Percentiles rank a stretch among this genome's conserved stretches.
Conservation (phyloP, 768 basidiomycete genomes). For the Amanita polypyramis region DNA sequence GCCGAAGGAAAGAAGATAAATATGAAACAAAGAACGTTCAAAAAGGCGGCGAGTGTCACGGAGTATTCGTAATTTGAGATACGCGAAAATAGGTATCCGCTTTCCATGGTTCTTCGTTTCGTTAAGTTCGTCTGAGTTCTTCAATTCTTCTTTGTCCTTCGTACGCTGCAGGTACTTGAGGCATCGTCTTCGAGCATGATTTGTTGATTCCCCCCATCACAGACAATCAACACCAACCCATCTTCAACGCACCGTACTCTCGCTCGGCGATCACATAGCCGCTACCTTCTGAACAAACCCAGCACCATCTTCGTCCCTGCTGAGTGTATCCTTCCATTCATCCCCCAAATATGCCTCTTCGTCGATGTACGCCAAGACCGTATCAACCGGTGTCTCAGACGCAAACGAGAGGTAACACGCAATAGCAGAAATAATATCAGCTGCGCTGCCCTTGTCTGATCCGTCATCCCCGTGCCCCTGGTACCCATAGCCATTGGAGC, state of each 20-base stretch:
- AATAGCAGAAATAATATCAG: conserved; percentile 17
- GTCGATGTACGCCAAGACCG: conserved; percentile 14
- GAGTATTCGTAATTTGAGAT: background rate
- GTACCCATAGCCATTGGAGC: background rate
- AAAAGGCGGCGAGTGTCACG: background rate
- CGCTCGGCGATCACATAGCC: background rate
- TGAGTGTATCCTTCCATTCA: conserved; percentile 15
- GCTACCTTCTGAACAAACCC: conserved; percentile 12
- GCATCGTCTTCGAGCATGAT: background rate
- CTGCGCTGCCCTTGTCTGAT: conserved; percentile 8
- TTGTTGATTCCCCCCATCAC: background rate
- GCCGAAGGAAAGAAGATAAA: background rate
- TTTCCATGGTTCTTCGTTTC: conserved; percentile 3
- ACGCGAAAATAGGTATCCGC: background rate
- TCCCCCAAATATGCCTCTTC: conserved; percentile 13
- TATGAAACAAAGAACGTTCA: background rate
- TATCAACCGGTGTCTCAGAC: conserved; percentile 12
- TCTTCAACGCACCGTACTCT: background rate
- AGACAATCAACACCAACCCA: background rate
- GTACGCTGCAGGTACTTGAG: background rate
- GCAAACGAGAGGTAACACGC: conserved; percentile 17
- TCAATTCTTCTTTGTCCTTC: conserved; percentile 1
- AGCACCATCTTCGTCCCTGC: conserved; percentile 10
- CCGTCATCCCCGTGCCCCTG: background rate
- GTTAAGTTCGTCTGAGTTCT: background rate